Conservation (phyloP, 73 alveolate genomes). For the Tetrahymena borealis region DNA sequence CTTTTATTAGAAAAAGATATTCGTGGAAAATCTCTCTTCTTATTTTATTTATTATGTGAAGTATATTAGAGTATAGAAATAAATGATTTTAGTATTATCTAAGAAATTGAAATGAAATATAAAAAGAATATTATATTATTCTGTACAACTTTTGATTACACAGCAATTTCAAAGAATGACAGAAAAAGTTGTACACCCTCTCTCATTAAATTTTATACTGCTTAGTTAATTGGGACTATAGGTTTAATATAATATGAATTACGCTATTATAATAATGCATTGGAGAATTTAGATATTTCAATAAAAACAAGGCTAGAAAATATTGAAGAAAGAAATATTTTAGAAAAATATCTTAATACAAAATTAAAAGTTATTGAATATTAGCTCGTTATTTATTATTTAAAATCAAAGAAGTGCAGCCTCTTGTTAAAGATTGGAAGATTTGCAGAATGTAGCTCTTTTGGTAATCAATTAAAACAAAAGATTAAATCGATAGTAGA, state of each 20-base stretch:
- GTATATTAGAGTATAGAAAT: not conserved
- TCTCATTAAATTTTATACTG: not conserved
- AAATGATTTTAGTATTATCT: not conserved
- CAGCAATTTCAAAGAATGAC: not conserved
- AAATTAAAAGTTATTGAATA: not conserved
- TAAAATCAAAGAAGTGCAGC: not conserved
- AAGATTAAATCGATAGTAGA: not conserved
- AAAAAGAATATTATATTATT: not conserved
- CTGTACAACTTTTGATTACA: not conserved
- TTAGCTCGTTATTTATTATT: not conserved
- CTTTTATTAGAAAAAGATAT: not conserved
- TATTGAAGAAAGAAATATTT: not conserved
- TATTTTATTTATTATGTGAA: not conserved
- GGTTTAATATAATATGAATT: not conserved
- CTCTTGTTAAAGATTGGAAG: not conserved
- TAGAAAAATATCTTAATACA: not conserved
- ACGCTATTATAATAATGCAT: not conserved
- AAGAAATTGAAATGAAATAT: not conserved
- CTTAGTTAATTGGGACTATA: not conserved
- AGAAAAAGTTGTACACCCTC: not conserved
- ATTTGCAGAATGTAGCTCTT: not conserved
- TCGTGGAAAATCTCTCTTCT: not conserved
- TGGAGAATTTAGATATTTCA: not conserved
- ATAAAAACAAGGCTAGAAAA: not conserved
- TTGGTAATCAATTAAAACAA: not conserved